Evolutionary conservation across 139 green algal genomes (phyloP).

Genomic region (Chlorella sp.): DNA sequence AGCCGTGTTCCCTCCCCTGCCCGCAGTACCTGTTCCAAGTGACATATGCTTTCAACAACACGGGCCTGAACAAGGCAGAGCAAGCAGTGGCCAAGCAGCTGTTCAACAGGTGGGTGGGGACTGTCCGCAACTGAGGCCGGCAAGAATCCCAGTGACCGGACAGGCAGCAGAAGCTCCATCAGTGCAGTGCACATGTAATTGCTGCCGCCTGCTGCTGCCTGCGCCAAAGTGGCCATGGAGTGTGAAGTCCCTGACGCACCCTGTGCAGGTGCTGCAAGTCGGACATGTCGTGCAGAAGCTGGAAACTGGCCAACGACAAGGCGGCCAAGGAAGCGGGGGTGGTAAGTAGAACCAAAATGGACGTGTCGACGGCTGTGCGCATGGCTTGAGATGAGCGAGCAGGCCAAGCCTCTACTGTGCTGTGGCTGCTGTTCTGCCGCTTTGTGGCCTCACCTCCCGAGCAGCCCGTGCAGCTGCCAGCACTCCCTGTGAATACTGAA

Average conservation of each 20-base stretch:
- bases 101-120: background rate
- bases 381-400: no score
- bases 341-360: background rate
- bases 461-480: no score
- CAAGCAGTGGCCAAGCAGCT: background rate
- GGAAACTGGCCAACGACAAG: background rate
- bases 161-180: no score
- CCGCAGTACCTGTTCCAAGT: constrained; percentile 1
- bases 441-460: background rate
- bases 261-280: background rate
- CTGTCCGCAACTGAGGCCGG: no score
- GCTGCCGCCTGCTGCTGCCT: no score
- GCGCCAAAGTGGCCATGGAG: no score
- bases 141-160: no score
- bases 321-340: background rate
- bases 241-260: no score
- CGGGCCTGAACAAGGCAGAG: background rate
- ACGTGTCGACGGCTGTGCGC: no score
- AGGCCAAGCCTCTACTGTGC: background rate
- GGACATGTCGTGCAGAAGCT: background rate
- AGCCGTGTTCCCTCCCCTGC: no score
- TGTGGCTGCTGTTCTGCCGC: background rate
- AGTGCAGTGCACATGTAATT: no score
- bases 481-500: no score
- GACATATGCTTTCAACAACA: background rate